A percentile compares a stretch with the other conserved stretches of the same genome.
Conservation (phyloP, 768 basidiomycete genomes). For the Nidula microcarpa region DNA sequence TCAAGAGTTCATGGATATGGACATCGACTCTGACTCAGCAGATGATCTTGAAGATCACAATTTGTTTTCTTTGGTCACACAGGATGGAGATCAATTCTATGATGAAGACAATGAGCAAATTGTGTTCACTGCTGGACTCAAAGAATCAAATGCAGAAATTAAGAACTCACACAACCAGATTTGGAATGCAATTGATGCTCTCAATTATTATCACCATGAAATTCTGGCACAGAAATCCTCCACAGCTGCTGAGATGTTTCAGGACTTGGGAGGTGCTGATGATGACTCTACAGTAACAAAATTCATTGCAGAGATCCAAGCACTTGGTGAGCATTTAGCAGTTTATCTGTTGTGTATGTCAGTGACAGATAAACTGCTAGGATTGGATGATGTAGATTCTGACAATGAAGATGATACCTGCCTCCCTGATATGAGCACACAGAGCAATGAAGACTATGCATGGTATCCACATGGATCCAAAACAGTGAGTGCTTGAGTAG, state of each 20-base stretch:
- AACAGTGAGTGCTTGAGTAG: conserved; percentile 1
- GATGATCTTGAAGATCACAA: too few relatives aligned
- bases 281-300: too few relatives aligned
- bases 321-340: too few relatives aligned
- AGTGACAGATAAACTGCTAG: too few relatives aligned
- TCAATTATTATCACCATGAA: neutral
- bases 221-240: too few relatives aligned
- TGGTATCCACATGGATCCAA: conserved; percentile 7
- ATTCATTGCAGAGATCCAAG: too few relatives aligned
- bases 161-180: neutral
- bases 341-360: too few relatives aligned
- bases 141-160: neutral
- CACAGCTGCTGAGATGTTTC: too few relatives aligned
- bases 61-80: too few relatives aligned
- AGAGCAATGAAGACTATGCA: neutral
- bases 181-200: neutral
- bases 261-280: too few relatives aligned
- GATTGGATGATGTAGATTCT: neutral
- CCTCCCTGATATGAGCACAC: neutral
- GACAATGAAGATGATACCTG: neutral
- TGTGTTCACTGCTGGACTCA: neutral
- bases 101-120: neutral
- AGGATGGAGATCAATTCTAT: neutral
- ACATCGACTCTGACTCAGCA: too few relatives aligned
- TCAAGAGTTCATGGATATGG: too few relatives aligned